A percentile compares a stretch with the other conserved stretches of the same genome.
Evolutionary conservation across 805 yeast genomes (phyloP).

Genomic region (Myxozyma nipponensis): DNA sequence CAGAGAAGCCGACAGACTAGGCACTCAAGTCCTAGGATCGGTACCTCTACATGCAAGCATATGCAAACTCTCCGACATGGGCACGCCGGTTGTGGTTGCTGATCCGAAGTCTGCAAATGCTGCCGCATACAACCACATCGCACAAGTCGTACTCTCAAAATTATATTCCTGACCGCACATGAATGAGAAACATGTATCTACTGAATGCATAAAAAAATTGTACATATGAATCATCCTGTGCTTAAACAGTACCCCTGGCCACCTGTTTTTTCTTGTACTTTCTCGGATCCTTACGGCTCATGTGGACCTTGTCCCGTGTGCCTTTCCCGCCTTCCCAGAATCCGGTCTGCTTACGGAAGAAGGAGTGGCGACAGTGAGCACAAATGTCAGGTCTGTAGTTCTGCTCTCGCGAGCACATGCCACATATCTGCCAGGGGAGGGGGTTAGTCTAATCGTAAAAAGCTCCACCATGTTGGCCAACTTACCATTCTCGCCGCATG

Average conservation of each 20-base stretch:
- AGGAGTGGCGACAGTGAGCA: conserved; percentile 39
- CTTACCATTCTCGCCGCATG: conserved; percentile 39
- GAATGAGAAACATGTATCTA: background rate
- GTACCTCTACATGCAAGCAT: conserved; percentile 64
- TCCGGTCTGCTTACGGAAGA: conserved; percentile 35
- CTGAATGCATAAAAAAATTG: background rate
- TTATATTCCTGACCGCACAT: conserved; percentile 9
- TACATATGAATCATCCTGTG: background rate
- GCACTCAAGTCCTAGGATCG: conserved; percentile 55
- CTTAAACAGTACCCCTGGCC: background rate
- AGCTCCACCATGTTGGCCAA: background rate
- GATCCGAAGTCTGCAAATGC: conserved; percentile 41
- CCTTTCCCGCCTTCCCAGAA: conserved; percentile 48
- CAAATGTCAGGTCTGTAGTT: conserved; percentile 36
- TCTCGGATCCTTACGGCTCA: conserved; percentile 44
- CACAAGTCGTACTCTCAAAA: conserved; percentile 38
- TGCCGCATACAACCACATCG: conserved; percentile 49
- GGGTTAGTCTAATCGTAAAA: background rate
- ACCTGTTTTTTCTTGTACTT: conserved; percentile 35
- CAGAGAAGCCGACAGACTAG: conserved; percentile 45
- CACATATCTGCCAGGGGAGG: conserved; percentile 38
- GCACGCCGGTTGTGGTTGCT: conserved; percentile 57
- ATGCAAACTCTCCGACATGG: conserved; percentile 58
- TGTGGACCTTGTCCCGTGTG: conserved; percentile 39
- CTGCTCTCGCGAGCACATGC: conserved; percentile 43